Evolutionary conservation across 108 stramenopile species (phyloP).

Genomic region (Parietichytrium sp.): DNA sequence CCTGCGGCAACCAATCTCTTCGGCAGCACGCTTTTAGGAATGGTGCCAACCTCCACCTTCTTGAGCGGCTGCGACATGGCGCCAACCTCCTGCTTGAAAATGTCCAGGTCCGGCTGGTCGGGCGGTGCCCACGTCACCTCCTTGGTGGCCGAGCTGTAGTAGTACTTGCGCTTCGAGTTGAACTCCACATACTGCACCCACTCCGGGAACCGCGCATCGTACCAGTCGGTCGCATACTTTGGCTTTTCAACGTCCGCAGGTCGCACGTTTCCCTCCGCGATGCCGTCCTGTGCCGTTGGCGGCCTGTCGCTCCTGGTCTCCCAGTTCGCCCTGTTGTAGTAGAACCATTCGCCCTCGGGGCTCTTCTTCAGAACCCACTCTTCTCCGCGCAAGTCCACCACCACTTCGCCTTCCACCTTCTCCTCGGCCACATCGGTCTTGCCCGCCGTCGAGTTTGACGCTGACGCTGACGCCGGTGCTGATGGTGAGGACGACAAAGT

Average conservation of each 20-base stretch:
- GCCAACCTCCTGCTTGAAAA: constrained; percentile 21
- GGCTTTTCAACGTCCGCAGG: neutral
- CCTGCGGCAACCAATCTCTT: neutral
- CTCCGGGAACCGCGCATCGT: neutral
- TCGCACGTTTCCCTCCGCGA: neutral
- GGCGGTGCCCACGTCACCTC: constrained; percentile 25
- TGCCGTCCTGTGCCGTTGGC: neutral
- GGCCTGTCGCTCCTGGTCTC: constrained; percentile 17
- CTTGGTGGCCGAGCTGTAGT: constrained; percentile 10
- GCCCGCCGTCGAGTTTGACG: too few species aligned
- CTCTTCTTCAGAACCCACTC: neutral
- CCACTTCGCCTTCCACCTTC: constrained; percentile 25
- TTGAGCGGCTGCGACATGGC: neutral
- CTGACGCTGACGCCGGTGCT: too few species aligned
- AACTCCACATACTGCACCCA: constrained; percentile 25
- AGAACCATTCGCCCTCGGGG: neutral
- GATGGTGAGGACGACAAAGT: too few species aligned
- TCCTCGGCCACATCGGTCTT: too few species aligned
- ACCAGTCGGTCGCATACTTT: constrained; percentile 22
- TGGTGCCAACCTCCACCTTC: neutral
- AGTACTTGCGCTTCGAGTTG: constrained; percentile 6
- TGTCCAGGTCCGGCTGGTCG: constrained; percentile 8
- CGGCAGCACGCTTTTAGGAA: neutral
- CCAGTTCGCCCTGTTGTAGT: constrained; percentile 25
- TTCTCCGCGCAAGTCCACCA: constrained; percentile 13